Conservation (phyloP, 2,329 filamentous ascomycete genomes). For the Pseudogymnoascus sp. region DNA sequence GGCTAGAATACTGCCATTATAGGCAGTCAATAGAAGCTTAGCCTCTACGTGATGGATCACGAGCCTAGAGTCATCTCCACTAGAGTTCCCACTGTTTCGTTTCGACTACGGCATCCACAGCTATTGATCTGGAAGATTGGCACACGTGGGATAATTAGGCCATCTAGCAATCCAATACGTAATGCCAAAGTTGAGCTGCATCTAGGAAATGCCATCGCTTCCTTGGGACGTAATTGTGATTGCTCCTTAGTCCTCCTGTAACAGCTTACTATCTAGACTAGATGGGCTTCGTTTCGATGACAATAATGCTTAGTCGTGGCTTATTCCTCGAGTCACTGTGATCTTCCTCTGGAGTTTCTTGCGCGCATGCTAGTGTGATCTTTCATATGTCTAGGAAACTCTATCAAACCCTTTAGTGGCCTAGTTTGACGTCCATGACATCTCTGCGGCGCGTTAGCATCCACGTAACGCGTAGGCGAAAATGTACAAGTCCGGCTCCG, state of each 20-base stretch:
- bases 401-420: constrained; percentile 63
- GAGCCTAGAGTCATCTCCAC: background rate
- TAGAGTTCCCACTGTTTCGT: background rate
- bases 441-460: constrained; percentile 41
- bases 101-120: background rate
- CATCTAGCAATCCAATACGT: background rate
- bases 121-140: background rate
- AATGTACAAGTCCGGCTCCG: constrained; percentile 50
- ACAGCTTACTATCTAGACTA: constrained; percentile 39
- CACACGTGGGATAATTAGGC: background rate
- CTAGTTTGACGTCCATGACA: constrained; percentile 67
- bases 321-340: constrained; percentile 59
- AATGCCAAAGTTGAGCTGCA: background rate
- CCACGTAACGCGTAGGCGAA: background rate
- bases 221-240: too few species aligned
- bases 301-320: constrained; percentile 29
- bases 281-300: constrained; percentile 28
- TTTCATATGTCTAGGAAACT: constrained; percentile 1
- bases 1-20: background rate
- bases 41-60: background rate
- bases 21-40: background rate
- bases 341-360: constrained; percentile 77
- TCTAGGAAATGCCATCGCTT: too few species aligned
- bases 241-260: constrained; percentile 47
- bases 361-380: constrained; percentile 10